These are phyloP conservation scores for Mangifera indica DNA, from an alignment of 345 rosid species.

Conservation along the genomic window DNA sequence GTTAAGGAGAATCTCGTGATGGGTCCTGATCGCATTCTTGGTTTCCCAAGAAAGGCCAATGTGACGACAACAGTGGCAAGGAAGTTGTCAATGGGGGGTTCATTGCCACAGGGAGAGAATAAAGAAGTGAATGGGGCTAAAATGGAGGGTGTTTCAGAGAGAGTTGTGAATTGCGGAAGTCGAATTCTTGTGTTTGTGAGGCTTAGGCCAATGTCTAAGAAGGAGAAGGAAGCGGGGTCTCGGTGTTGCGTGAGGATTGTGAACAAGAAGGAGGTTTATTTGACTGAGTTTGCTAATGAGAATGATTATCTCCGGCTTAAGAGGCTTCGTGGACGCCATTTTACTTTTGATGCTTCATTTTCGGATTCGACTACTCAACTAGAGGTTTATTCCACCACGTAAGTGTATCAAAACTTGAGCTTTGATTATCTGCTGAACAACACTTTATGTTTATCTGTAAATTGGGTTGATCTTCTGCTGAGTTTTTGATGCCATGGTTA, in stretches of 20 bases:
- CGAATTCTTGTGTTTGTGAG: constrained; percentile 83
- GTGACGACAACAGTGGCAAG: constrained; percentile 47
- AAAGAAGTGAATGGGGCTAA: constrained; percentile 41
- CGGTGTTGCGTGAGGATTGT: constrained; percentile 78
- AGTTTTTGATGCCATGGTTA: too few species aligned
- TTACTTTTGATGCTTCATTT: constrained; percentile 81
- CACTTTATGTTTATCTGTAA: not conserved
- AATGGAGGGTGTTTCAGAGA: constrained; percentile 36
- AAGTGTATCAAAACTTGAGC: constrained; percentile 32
- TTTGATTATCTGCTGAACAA: constrained; percentile 5
- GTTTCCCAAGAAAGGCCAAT: constrained; percentile 48
- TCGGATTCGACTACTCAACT: constrained; percentile 73
- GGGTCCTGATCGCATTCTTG: constrained; percentile 52
- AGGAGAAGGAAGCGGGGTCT: constrained; percentile 81
- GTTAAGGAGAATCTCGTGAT: constrained; percentile 63
- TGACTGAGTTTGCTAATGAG: constrained; percentile 77
- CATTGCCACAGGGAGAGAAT: constrained; percentile 28
- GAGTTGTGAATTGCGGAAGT: constrained; percentile 31
- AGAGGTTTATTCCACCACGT: constrained; percentile 87
- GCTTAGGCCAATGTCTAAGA: constrained; percentile 90
- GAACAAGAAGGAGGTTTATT: constrained; percentile 76
- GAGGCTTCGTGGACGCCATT: constrained; percentile 86
- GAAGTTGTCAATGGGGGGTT: constrained; percentile 63
- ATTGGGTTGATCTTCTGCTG: constrained; percentile 3
- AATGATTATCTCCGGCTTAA: constrained; percentile 84